Evolutionary conservation across 2,329 filamentous ascomycete genomes (phyloP), one percentile per base, ranked within the genome.

Genomic region (Aspergillus quadrilineatus): DNA sequence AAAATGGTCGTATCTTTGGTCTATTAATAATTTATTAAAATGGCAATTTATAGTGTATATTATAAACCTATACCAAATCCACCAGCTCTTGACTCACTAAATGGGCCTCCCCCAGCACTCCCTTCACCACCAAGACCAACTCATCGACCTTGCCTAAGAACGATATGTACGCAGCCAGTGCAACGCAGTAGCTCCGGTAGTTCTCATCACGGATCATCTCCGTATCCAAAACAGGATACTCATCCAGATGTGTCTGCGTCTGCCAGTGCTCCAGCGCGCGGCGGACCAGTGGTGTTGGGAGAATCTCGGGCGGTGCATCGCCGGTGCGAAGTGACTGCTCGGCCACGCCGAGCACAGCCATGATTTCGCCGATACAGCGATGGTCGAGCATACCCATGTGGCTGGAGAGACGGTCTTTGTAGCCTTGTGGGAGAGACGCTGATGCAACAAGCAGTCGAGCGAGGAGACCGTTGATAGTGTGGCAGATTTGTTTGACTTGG

Each of bases 321-420:
- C 78, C 80, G 0, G 78, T 81, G 17, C 76, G 73, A 12, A 83
- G 63, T 1, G 78, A 68, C 49, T 81, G 78, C 48, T 80, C 78
- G 6, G 80, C 64, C 3, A 82, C 73, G 1, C 68, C 69, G 0
- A 82, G 62, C 2, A 82, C 78, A 1, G 78, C 77, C 80, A 82
- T 83, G 50, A 80, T 60, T 29, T 81, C 79, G 3, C 76, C 79
- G 8, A 82, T 76, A n/a, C 69, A 69, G 1, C 69, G 66, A 14
- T 80, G 74, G 30, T 79, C 75, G 0, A 76, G 62, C 1, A 80
- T 64, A 1, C 79, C 79, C 0, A 70, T 68, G 0, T 69, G 64
- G 0, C 61, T 67, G 0, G 71, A 67, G 0, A 82, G 68, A 0
- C 77, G 73, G 1, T 65, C 61, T 42, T 79, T 79, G 1, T 80